These are phyloP conservation scores for Platanthera zijinensis DNA, from an alignment of 106 monocot species.

Conservation along the genomic window DNA sequence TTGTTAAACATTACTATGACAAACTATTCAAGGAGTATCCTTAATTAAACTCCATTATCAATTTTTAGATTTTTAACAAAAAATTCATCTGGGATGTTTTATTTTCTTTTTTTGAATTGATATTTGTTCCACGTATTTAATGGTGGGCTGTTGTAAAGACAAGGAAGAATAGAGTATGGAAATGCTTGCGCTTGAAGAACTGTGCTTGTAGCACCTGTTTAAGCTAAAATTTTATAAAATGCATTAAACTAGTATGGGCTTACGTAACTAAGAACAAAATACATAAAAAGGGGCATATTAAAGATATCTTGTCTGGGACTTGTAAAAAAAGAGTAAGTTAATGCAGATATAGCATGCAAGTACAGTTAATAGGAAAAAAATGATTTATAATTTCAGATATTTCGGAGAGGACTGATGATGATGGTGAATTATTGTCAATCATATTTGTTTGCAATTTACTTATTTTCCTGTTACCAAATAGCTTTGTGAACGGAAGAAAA, in stretches of 20 bases:
- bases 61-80: not conserved
- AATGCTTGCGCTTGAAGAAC: not conserved
- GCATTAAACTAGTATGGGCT: not conserved
- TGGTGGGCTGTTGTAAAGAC: not conserved
- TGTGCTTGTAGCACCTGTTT: not conserved
- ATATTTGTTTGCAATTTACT: not conserved
- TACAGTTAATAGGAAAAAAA: not conserved
- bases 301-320: not conserved
- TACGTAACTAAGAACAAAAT: not conserved
- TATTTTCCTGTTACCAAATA: not conserved
- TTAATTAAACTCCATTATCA: constrained; percentile 3
- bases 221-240: not conserved
- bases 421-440: not conserved
- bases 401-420: not conserved
- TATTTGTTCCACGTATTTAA: not conserved
- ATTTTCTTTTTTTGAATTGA: not conserved
- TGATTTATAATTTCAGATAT: not conserved
- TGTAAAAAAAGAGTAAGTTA: not conserved
- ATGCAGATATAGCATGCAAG: not conserved
- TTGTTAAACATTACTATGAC: constrained; percentile 96
- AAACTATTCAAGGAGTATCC: constrained; percentile 99
- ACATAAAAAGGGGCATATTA: not conserved
- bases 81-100: not conserved
- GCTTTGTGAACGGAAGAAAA: not conserved
- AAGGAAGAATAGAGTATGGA: not conserved